Percentiles rank a stretch among this genome's conserved stretches.
Conservation (phyloP, 352 stramenopile genomes). For the Thalassiosira livingstoniorum region DNA sequence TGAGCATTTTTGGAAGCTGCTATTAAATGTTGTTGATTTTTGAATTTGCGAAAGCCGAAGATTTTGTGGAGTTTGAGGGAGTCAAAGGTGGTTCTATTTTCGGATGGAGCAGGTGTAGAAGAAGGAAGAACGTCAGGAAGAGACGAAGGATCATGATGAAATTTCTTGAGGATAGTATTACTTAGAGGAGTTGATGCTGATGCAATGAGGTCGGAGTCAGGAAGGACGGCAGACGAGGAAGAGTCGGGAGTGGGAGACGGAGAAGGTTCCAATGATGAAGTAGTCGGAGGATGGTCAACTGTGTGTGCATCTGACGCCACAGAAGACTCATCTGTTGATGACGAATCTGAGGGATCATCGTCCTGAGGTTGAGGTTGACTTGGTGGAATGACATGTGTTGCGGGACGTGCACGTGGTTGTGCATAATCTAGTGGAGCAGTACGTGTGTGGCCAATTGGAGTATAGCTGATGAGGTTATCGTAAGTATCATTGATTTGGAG, state of each 20-base stretch:
- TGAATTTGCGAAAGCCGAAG: constrained; percentile 17
- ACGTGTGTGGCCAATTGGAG: neutral
- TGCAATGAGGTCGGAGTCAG: neutral
- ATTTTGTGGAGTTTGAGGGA: constrained; percentile 14
- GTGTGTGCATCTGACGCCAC: too few species aligned
- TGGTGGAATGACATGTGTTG: neutral
- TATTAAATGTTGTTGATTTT: constrained; percentile 16
- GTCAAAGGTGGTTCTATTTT: constrained; percentile 13
- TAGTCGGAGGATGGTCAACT: too few species aligned
- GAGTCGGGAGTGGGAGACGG: neutral
- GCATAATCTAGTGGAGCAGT: neutral
- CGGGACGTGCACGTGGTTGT: neutral
- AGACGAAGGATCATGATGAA: neutral
- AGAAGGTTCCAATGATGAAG: neutral
- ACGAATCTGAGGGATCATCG: neutral
- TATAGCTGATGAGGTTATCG: constrained; percentile 9
- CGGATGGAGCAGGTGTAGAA: neutral
- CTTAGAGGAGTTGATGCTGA: neutral
- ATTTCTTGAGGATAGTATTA: neutral
- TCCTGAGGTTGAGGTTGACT: neutral
- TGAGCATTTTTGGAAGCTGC: constrained; percentile 5
- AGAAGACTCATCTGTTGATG: neutral
- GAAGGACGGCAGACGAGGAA: neutral
- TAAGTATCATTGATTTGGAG: neutral
- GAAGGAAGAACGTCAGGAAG: constrained; percentile 3